Base-by-base conservation (phyloP, 768 basidiomycete genomes). In the Leucocoprinus sp. region DNA sequence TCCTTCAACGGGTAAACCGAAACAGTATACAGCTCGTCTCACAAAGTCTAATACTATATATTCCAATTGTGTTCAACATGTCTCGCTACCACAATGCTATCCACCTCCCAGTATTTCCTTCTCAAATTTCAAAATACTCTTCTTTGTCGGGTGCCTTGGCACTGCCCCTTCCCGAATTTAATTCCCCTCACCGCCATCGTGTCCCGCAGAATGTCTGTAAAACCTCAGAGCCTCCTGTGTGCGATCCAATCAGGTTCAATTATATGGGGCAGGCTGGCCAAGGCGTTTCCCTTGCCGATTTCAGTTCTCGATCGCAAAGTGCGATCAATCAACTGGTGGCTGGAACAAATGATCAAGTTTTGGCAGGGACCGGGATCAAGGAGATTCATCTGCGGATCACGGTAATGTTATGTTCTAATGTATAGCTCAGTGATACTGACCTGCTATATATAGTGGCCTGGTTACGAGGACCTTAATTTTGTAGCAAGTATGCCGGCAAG, bases 211-310 rank as follows among this genome's bases (percentile, higher is more conserved):
- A 27, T 22, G 19, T 29, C 27, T 45, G 44, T 45, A 49, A 56
- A 11, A 54, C 58, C 8, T 57, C 63, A 19, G 28, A 54, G 1
- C 52, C 54, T 14, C 53, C 54, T 4, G 42, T 55, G 5, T 59
- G 64, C 17, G 54, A 46, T 1, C 51, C 67, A 0, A 60, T 76
- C 35, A 27, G 52, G 6, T 75, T 76, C 43, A 69, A 74, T 52
- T 54, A 64, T 37, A 55, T 62, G 12, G 74, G 71, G 1, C 64
- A 68, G 23, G 52, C 56, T 2, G 57, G 58, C 11, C 67, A 71
- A 23, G 74, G 74, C 1, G 62, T 76, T 21, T 63, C 67, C 4
- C 72, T 76, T 71, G 42, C 37, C 6, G 51, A 52, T 31, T 42
- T 52, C 17, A 45, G 38, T 34, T 34, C 47, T n/a, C 26, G 47